phyloP scores from a whole-genome alignment of 2,329 filamentous ascomycete genomes.

The Botrytis elliptica region DNA sequence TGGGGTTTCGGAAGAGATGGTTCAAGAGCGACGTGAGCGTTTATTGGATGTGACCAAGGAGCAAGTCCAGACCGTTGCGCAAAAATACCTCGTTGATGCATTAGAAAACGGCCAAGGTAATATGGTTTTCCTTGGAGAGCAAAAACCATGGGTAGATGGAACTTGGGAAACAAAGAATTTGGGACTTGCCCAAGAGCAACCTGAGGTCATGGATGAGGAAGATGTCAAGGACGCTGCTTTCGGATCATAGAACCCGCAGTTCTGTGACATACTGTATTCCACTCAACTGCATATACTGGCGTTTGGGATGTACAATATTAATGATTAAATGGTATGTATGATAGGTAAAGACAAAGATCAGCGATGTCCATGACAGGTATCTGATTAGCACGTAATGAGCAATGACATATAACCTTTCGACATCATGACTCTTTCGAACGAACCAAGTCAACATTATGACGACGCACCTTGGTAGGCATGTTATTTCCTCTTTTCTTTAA shows the following conservation, averaged over 20 bases:
- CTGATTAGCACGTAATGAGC: conserved; percentile 10
- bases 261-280: conserved; percentile 36
- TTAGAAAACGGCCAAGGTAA: conserved; percentile 60
- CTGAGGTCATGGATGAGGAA: conserved; percentile 36
- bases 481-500: neutral
- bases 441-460: neutral
- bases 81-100: conserved; percentile 74
- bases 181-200: conserved; percentile 55
- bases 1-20: conserved; percentile 85
- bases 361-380: conserved; percentile 8
- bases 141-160: conserved; percentile 73
- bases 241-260: conserved; percentile 31
- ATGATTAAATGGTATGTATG: conserved; percentile 18
- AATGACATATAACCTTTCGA: conserved; percentile 14
- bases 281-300: conserved; percentile 30
- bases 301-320: conserved; percentile 23
- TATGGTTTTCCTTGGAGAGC: conserved; percentile 76
- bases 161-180: conserved; percentile 76
- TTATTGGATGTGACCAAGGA: conserved; percentile 81
- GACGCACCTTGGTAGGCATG: neutral
- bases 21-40: conserved; percentile 76
- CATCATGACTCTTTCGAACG: neutral
- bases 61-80: conserved; percentile 77
- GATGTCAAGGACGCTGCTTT: conserved; percentile 33
- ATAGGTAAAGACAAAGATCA: conserved; percentile 13